These are phyloP conservation scores for Irpex sp. DNA, from an alignment of 1,284 basidiomycete genomes.

Conservation along the genomic window DNA sequence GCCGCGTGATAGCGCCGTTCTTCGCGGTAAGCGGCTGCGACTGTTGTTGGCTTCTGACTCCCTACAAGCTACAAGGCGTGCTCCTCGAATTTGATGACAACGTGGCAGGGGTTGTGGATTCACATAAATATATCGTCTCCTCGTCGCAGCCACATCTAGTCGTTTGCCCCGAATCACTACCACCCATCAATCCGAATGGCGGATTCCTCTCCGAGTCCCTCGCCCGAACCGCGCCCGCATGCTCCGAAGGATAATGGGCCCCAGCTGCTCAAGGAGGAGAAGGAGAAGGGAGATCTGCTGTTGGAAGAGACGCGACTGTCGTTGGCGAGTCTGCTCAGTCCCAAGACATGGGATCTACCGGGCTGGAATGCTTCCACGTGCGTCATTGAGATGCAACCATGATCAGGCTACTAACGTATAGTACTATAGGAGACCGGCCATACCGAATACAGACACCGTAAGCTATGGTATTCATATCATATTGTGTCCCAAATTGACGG, in stretches of 20 bases:
- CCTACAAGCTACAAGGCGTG: conserved; percentile 1
- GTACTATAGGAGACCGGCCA: background rate
- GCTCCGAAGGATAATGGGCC: background rate
- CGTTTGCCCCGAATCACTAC: background rate
- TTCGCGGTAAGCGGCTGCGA: background rate
- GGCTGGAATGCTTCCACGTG: conserved; percentile 22
- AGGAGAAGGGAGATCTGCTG: background rate
- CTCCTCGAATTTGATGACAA: background rate
- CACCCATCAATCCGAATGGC: background rate
- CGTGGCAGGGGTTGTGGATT: background rate
- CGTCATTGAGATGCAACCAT: conserved; percentile 8
- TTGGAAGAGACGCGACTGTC: conserved; percentile 13
- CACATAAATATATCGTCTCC: background rate
- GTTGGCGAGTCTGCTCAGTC: conserved; percentile 20
- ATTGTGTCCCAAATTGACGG: background rate
- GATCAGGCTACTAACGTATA: background rate
- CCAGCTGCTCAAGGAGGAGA: background rate
- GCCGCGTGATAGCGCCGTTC: background rate
- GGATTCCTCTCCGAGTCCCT: background rate
- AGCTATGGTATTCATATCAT: background rate
- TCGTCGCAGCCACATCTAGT: background rate
- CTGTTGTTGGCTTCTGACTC: background rate
- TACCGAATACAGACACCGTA: conserved; percentile 8
- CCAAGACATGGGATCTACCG: conserved; percentile 24
- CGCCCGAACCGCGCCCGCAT: background rate